Percentiles rank a stretch among this genome's conserved stretches.
phyloP scores from a whole-genome alignment of 768 basidiomycete genomes.

The Agrocybe chaxingu region DNA sequence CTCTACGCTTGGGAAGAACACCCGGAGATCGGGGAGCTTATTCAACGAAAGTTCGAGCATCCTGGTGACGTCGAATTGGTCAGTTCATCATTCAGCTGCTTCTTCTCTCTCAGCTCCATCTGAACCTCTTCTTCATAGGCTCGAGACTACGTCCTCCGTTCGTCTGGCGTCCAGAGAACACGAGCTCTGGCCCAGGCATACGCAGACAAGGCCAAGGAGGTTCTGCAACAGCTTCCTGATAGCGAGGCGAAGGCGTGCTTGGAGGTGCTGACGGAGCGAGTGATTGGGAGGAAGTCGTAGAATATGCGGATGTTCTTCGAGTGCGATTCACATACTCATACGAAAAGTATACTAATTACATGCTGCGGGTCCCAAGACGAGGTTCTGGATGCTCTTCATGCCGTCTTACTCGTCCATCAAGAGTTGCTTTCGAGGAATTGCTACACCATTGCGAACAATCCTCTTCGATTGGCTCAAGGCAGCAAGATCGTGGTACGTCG shows the following conservation, averaged over 20 bases:
- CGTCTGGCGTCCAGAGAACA: constrained; percentile 81
- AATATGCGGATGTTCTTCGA: constrained; percentile 6
- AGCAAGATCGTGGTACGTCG: too few species aligned
- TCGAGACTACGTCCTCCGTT: constrained; percentile 66
- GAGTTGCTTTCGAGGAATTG: too few species aligned
- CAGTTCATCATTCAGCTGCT: constrained; percentile 6
- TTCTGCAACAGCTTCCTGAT: constrained; percentile 69
- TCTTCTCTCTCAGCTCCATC: background rate
- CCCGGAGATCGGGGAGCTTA: constrained; percentile 84
- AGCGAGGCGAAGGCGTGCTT: constrained; percentile 81
- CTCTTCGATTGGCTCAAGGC: too few species aligned
- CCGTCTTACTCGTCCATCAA: too few species aligned
- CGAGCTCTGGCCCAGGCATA: constrained; percentile 74
- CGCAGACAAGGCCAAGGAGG: constrained; percentile 74
- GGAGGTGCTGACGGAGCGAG: constrained; percentile 71
- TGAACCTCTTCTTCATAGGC: constrained; percentile 45
- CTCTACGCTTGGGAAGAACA: constrained; percentile 94
- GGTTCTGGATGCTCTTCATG: too few species aligned
- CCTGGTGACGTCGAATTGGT: constrained; percentile 88
- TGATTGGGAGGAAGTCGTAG: constrained; percentile 48
- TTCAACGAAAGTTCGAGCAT: constrained; percentile 75
- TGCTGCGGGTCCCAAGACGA: too few species aligned
- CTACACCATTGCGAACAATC: too few species aligned
- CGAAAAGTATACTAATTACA: too few species aligned
- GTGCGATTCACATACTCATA: too few species aligned